Conservation (phyloP, 495 filamentous ascomycete species). For the Penicillium bialowiezense region DNA sequence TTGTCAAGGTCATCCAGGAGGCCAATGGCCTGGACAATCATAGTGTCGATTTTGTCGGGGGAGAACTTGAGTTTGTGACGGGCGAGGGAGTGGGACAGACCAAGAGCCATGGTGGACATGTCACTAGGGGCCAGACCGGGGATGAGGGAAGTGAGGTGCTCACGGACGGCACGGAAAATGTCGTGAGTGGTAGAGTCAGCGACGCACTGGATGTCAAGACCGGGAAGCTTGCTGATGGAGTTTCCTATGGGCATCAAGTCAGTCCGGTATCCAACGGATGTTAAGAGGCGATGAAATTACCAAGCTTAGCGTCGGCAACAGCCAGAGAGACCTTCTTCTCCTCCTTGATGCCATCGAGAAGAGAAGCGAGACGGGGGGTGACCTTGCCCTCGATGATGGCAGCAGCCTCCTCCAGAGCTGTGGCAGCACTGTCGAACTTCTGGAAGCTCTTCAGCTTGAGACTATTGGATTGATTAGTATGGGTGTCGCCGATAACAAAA, state of each 20-base stretch:
- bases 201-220: slow-evolving; percentile 77
- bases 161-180: slow-evolving; percentile 88
- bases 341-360: slow-evolving; percentile 89
- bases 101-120: slow-evolving; percentile 87
- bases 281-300: slow-evolving; percentile 36
- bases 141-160: slow-evolving; percentile 85
- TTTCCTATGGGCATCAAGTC: slow-evolving; percentile 47
- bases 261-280: not conserved
- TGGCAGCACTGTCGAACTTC: slow-evolving; percentile 90
- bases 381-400: slow-evolving; percentile 91
- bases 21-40: slow-evolving; percentile 97
- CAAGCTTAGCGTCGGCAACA: slow-evolving; percentile 92
- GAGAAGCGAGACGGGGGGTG: slow-evolving; percentile 77
- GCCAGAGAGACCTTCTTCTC: slow-evolving; percentile 96
- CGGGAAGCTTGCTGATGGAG: slow-evolving; percentile 89
- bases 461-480: slow-evolving; percentile 47
- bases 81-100: slow-evolving; percentile 96
- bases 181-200: slow-evolving; percentile 85
- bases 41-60: slow-evolving; percentile 97
- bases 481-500: slow-evolving; percentile 18
- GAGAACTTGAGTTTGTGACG: slow-evolving; percentile 99
- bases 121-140: slow-evolving; percentile 82
- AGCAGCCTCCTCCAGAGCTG: slow-evolving; percentile 82
- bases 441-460: slow-evolving; percentile 94
- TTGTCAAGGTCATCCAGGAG: slow-evolving; percentile 97